phyloP scores from a whole-genome alignment of 1,284 basidiomycete species.

The Cryptococcus sp. region DNA sequence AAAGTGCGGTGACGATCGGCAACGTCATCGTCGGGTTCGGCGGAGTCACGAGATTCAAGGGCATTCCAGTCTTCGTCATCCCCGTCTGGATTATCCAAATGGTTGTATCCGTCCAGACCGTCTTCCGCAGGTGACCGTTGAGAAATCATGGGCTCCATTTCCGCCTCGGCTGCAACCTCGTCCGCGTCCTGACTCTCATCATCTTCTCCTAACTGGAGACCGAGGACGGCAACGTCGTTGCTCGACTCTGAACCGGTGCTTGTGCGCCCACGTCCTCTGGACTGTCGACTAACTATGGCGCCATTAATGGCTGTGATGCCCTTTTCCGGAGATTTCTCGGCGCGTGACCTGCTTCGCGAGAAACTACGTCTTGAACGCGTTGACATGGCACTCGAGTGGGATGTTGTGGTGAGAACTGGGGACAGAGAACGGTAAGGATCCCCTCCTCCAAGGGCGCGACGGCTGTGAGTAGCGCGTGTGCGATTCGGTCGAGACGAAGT shows the following conservation, averaged over 20 bases:
- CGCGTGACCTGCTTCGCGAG: constrained; percentile 7
- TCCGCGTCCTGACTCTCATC: not conserved
- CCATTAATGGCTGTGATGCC: constrained; percentile 3
- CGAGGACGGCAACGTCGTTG: not conserved
- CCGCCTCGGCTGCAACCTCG: not conserved
- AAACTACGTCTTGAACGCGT: constrained; percentile 11
- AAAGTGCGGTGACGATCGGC: not conserved
- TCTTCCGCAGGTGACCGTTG: not conserved
- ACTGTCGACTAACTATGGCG: not conserved
- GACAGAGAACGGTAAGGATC: constrained; percentile 1
- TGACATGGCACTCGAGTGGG: constrained; percentile 11
- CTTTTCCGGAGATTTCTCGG: constrained; percentile 7
- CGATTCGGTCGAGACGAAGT: constrained; percentile 5
- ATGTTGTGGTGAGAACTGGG: constrained; percentile 2
- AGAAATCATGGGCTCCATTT: not conserved
- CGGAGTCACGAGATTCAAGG: not conserved
- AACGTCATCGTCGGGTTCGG: not conserved
- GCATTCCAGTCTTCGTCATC: not conserved
- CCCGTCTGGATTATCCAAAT: not conserved
- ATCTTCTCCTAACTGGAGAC: not conserved
- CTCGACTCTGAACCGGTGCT: not conserved
- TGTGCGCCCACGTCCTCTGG: not conserved
- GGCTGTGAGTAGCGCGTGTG: constrained; percentile 5
- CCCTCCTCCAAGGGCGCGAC: not conserved
- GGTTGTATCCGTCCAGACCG: not conserved